phyloP scores from a whole-genome alignment of 441 rosid species.

The Syzygium syzygioides region DNA sequence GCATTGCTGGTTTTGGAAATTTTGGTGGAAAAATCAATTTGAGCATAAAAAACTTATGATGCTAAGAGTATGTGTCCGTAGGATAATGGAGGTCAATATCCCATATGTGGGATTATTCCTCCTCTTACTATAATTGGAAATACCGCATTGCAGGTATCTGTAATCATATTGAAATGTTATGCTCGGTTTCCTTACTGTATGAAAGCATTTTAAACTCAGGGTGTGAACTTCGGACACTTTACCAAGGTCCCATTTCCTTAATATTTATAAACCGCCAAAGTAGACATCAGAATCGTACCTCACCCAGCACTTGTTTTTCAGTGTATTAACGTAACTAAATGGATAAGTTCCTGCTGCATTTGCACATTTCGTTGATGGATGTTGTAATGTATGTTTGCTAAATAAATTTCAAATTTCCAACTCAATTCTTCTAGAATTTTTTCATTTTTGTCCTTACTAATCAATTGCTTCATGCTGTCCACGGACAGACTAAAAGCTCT shows the following conservation, averaged over 20 bases:
- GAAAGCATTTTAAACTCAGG: not conserved
- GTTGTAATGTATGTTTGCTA: not conserved
- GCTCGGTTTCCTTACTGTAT: not conserved
- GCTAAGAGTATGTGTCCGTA: not conserved
- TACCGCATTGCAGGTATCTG: not conserved
- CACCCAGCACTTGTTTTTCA: not conserved
- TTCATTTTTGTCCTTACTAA: not conserved
- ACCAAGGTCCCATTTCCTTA: not conserved
- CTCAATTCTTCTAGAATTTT: not conserved
- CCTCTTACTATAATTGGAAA: not conserved
- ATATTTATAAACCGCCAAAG: not conserved
- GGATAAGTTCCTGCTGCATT: not conserved
- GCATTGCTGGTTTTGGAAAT: too few species aligned
- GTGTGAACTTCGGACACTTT: not conserved
- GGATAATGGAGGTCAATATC: not conserved
- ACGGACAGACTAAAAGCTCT: not conserved
- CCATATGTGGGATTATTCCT: not conserved
- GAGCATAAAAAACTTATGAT: not conserved
- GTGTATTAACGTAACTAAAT: not conserved
- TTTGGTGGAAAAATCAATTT: too few species aligned
- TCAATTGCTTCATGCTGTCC: not conserved
- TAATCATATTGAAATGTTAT: not conserved
- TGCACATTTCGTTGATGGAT: not conserved
- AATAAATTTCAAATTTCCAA: not conserved
- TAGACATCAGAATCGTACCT: not conserved